Conservation (phyloP, 176 grass and related monocot species). For the Ensete glaucum region DNA sequence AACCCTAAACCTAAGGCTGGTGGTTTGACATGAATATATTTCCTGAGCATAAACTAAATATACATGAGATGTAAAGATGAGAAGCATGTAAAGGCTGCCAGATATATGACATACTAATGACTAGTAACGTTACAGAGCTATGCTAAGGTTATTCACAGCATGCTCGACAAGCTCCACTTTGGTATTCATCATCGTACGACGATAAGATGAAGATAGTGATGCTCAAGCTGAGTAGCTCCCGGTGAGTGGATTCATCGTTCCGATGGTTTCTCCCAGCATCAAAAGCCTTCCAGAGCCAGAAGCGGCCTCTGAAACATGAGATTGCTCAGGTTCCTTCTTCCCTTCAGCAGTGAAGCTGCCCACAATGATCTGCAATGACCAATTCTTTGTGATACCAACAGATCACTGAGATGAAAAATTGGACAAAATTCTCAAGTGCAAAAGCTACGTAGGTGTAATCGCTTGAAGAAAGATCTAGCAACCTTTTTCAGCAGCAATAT, state of each 20-base stretch:
- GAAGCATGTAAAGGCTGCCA: neutral
- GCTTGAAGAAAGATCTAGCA: no score
- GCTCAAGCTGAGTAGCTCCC: neutral
- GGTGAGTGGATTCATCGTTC: neutral
- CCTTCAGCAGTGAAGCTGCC: neutral
- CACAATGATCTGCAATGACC: slow-evolving; percentile 4
- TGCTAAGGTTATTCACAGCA: neutral
- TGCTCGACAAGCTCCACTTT: neutral
- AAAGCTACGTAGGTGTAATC: neutral
- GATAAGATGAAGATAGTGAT: no score
- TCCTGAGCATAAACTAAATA: neutral
- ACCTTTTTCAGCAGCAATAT: no score
- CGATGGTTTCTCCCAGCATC: neutral
- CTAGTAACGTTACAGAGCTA: neutral
- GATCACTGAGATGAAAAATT: no score
- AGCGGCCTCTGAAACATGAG: neutral
- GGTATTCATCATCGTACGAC: neutral
- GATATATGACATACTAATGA: neutral
- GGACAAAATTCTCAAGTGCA: neutral
- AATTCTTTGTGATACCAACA: neutral
- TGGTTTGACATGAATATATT: neutral
- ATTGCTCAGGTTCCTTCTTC: neutral
- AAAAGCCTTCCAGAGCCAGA: neutral
- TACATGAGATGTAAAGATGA: neutral
- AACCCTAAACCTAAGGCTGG: no score